Conservation (phyloP, 768 basidiomycete genomes). For the Kwoniella sp. region DNA sequence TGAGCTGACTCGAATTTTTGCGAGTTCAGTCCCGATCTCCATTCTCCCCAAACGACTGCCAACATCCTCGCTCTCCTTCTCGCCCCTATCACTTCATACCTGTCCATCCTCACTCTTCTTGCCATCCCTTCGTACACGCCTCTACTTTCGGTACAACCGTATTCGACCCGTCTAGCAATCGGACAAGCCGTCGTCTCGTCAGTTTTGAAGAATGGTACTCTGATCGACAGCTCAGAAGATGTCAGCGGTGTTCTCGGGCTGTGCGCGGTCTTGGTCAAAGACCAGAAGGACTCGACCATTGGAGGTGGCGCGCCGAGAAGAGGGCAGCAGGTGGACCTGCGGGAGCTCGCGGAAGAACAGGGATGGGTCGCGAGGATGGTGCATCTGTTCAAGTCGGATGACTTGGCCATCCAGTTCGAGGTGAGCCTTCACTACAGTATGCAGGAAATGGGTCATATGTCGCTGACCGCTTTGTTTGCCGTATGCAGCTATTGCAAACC, state of each 20-base stretch:
- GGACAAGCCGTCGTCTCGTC: conserved; percentile 93
- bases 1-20: not conserved
- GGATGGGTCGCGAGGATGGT: conserved; percentile 99
- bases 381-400: conserved; percentile 87
- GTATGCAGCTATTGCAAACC: conserved; percentile 76
- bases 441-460: not conserved
- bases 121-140: conserved; percentile 88
- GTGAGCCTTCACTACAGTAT: conserved; percentile 59
- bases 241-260: conserved; percentile 90
- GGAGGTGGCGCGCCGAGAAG: conserved; percentile 60
- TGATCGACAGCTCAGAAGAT: conserved; percentile 90
- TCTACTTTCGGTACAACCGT: conserved; percentile 81
- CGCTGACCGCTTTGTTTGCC: not conserved
- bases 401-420: conserved; percentile 85
- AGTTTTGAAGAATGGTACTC: conserved; percentile 93
- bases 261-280: conserved; percentile 87
- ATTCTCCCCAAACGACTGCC: conserved; percentile 79
- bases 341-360: conserved; percentile 96
- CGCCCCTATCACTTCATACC: conserved; percentile 93
- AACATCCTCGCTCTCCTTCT: conserved; percentile 90
- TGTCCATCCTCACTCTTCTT: conserved; percentile 94
- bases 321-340: conserved; percentile 64
- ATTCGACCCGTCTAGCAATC: conserved; percentile 84
- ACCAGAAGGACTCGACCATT: conserved; percentile 63
- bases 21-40: conserved; percentile 76